Base-by-base conservation (phyloP, 306 rosid species). In the Vicia faba region DNA sequence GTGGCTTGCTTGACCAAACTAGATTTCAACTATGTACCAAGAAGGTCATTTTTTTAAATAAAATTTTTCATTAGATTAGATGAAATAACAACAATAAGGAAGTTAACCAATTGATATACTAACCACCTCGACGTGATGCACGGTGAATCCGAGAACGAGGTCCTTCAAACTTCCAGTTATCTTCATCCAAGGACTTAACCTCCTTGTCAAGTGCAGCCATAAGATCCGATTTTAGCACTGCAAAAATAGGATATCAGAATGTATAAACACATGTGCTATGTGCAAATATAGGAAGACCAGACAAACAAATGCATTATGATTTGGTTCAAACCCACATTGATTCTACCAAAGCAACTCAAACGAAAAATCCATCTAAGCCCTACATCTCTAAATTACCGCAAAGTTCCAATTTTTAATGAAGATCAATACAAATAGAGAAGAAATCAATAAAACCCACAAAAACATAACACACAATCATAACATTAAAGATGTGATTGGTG, bases 81-180 rank as follows among this genome's bases (percentile, higher is more conserved):
- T 6, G 40, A 36, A 6, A 36, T 36, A 36, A 9, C 40, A 26
- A 55, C 40, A 20, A 29, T 55, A 61, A 61, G 65, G 23, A 2
- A 13, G 73, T 72, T 63, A 2, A 48, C 26, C 31, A 50, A 50
- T 49, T 49, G 64, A 74, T 38, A 48, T 19, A 67, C 79, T 60
- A 61, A 80, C 88, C 84, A 75, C 91, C 88, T 83, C 78, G 80
- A 33, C 81, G 87, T 31, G 96, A 87, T 78, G 78, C 64, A 57
- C 82, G 87, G 79, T 86, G 89, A 66, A 89, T 87, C 51, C 91
- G 88, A 19, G 96, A 90, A 12, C 95, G 89, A 51, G 96, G 96
- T 48, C 96, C 96, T 86, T 93, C 98, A 84, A 86, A 89, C 83
- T 86, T 93, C 97, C 97, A 89, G 75, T 25, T 88, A 83, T 89